Evolutionary conservation across 768 basidiomycete species (phyloP).

Genomic region (Tylopilus plumbeoviolaceoides): DNA sequence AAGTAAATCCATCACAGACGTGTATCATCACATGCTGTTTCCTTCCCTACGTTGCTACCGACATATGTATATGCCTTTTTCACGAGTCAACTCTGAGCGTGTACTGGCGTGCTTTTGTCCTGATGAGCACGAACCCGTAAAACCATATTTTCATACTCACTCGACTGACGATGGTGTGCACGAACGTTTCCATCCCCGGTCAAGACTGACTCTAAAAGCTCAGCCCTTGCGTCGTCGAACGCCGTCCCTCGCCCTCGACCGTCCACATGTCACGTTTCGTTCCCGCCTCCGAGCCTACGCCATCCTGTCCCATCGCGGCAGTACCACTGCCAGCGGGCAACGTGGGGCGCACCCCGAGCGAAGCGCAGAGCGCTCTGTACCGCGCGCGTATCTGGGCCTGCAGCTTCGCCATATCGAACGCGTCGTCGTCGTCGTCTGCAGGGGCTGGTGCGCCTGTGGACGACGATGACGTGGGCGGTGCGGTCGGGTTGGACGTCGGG

Average conservation of each 20-base stretch:
- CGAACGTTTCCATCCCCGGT: no score
- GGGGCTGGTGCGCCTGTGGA: no score
- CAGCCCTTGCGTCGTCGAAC: slow-evolving; percentile 13
- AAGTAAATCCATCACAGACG: not conserved
- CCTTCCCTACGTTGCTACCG: not conserved
- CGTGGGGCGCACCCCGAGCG: slow-evolving; percentile 62
- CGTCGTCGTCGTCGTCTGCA: slow-evolving; percentile 27
- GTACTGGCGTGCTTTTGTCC: no score
- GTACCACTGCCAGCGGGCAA: slow-evolving; percentile 28
- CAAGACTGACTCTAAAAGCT: slow-evolving; percentile 10
- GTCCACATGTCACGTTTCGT: slow-evolving; percentile 6
- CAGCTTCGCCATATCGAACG: slow-evolving; percentile 66
- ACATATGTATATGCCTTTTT: not conserved
- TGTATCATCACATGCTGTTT: not conserved
- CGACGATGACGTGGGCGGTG: not conserved
- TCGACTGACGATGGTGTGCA: not conserved
- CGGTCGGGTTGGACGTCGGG: slow-evolving; percentile 70
- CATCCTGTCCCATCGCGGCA: not conserved
- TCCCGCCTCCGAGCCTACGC: not conserved
- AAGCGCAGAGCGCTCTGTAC: slow-evolving; percentile 83
- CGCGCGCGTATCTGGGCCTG: slow-evolving; percentile 83
- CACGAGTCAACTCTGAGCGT: no score
- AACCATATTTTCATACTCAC: not conserved
- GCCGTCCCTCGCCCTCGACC: slow-evolving; percentile 6
- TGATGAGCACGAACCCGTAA: no score